These are phyloP conservation scores for Suillus bovinus DNA, from an alignment of 768 basidiomycete genomes.

Conservation along the genomic window DNA sequence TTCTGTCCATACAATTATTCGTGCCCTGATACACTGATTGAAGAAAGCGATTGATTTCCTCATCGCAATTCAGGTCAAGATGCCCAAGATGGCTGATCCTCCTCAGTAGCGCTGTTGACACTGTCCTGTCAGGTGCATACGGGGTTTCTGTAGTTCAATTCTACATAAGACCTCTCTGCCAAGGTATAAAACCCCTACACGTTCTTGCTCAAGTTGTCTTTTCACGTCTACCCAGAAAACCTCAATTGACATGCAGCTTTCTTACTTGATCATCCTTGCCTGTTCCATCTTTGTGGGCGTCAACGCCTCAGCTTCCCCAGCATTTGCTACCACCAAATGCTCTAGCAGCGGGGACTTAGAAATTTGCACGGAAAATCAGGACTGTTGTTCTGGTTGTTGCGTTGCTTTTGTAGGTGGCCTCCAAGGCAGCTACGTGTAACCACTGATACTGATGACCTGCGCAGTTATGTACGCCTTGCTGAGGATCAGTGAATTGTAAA, in stretches of 20 bases:
- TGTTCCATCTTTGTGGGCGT: not conserved
- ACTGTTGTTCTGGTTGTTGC: not conserved
- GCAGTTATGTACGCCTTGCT: not conserved
- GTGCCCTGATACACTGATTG: not conserved
- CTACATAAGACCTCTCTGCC: not conserved
- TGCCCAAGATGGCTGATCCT: not conserved
- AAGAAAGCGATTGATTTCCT: not conserved
- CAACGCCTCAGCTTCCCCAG: not conserved
- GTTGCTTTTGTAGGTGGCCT: not conserved
- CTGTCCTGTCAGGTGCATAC: not conserved
- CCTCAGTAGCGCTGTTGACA: not conserved
- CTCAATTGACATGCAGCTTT: not conserved
- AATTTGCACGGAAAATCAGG: not conserved
- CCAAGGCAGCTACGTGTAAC: not conserved
- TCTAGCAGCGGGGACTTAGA: not conserved
- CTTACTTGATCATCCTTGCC: not conserved
- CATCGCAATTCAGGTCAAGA: not conserved
- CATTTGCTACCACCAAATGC: not conserved
- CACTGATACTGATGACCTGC: not conserved
- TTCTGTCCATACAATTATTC: not conserved
- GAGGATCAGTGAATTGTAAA: not conserved
- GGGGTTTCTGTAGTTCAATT: not conserved
- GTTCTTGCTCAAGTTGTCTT: not conserved
- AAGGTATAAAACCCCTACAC: not conserved
- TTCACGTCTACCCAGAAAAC: not conserved